A percentile compares a stretch with the other conserved stretches of the same genome.
These are phyloP conservation scores for Metschnikowia bowlesiae DNA, from an alignment of 805 yeast genomes.

Conservation along the genomic window DNA sequence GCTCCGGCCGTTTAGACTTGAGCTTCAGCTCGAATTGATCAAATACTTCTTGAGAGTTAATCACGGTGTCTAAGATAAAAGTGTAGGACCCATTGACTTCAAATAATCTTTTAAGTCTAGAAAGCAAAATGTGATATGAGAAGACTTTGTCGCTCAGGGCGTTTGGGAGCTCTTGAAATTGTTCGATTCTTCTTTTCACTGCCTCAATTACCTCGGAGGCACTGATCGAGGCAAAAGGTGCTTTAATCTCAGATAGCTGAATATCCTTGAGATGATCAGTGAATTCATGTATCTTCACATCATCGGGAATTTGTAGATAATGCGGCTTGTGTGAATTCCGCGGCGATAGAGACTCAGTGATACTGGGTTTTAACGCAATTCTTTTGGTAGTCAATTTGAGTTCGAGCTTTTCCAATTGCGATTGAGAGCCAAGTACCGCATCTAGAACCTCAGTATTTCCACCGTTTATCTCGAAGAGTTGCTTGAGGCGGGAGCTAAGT, in stretches of 20 bases:
- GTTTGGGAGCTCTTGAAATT: neutral
- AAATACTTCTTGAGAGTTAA: slow-evolving; percentile 41
- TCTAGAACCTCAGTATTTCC: slow-evolving; percentile 17
- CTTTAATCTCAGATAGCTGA: slow-evolving; percentile 5
- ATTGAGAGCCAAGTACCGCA: slow-evolving; percentile 14
- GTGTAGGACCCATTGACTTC: slow-evolving; percentile 53
- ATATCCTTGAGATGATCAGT: slow-evolving; percentile 7
- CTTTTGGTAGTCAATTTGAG: slow-evolving; percentile 7
- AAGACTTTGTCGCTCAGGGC: slow-evolving; percentile 2
- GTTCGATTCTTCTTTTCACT: slow-evolving; percentile 3
- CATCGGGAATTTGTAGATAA: slow-evolving; percentile 15
- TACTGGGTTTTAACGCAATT: neutral
- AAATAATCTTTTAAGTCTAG: slow-evolving; percentile 9
- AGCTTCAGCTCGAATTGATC: slow-evolving; percentile 15
- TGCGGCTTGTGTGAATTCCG: slow-evolving; percentile 4
- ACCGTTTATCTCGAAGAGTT: slow-evolving; percentile 13
- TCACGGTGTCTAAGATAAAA: slow-evolving; percentile 52
- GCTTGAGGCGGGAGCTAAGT: slow-evolving; percentile 8
- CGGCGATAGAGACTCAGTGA: slow-evolving; percentile 11
- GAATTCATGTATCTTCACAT: slow-evolving; percentile 10
- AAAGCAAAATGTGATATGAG: slow-evolving; percentile 4
- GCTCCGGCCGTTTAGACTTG: neutral
- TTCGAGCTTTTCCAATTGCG: slow-evolving; percentile 10
- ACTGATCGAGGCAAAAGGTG: slow-evolving; percentile 1
- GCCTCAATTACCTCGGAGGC: slow-evolving; percentile 7